Percentiles rank a stretch among this genome's conserved stretches.
Evolutionary conservation across 2,329 filamentous ascomycete genomes (phyloP).

Genomic region (Apiospora hydei): DNA sequence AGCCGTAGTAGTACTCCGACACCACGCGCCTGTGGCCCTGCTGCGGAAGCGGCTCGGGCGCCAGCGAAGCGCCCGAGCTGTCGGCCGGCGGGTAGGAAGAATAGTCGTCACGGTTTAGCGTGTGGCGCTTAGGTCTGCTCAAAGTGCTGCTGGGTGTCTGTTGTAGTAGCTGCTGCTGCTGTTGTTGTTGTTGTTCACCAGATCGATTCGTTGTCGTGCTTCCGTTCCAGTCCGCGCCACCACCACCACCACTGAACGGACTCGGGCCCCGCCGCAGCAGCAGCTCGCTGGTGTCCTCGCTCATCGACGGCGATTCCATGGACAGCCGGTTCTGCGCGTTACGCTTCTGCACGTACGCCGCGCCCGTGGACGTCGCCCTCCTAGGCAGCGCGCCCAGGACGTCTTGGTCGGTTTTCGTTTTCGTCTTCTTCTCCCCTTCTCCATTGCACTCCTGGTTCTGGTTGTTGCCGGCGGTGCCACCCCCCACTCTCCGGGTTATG

Average conservation of each 20-base stretch:
- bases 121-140: not conserved
- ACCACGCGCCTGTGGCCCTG: not conserved
- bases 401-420: no score
- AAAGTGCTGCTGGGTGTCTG: not conserved
- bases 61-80: not conserved
- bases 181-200: not conserved
- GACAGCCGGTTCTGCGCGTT: slow-evolving; percentile 30
- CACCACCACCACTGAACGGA: not conserved
- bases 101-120: not conserved
- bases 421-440: not conserved
- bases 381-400: slow-evolving; percentile 39
- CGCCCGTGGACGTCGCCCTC: slow-evolving; percentile 54
- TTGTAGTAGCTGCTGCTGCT: not conserved
- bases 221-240: not conserved
- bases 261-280: slow-evolving; percentile 27
- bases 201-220: not conserved
- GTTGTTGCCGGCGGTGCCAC: slow-evolving; percentile 28
- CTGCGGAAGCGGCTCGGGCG: not conserved
- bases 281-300: slow-evolving; percentile 25
- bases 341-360: slow-evolving; percentile 54
- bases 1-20: not conserved
- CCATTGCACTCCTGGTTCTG: not conserved
- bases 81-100: not conserved
- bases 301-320: slow-evolving; percentile 15
- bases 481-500: slow-evolving; percentile 25